Evolutionary conservation across 2,329 filamentous ascomycete species (phyloP).

Genomic region (Aureobasidium namibiae): DNA sequence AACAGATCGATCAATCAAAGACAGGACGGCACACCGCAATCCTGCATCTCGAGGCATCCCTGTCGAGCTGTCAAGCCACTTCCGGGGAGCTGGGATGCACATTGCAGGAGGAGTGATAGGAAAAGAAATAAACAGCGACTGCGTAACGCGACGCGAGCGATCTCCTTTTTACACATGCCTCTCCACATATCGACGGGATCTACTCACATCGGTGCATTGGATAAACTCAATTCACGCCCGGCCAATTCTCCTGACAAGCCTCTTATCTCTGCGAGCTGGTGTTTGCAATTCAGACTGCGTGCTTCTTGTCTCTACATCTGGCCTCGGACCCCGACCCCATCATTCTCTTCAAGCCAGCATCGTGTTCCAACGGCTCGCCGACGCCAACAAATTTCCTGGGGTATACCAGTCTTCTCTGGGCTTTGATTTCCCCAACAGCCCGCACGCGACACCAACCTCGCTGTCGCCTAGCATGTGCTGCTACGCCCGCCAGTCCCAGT

Average conservation of each 20-base stretch:
- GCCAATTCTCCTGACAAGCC: neutral
- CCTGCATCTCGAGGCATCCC: constrained; percentile 2
- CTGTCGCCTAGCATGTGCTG: constrained; percentile 6
- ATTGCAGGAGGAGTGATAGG: neutral
- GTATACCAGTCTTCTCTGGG: constrained; percentile 9
- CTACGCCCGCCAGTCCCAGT: neutral
- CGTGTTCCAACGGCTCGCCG: neutral
- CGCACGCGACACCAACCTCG: constrained; percentile 9
- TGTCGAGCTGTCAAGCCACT: constrained; percentile 4
- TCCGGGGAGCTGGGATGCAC: neutral
- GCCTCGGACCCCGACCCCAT: neutral
- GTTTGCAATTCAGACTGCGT: neutral
- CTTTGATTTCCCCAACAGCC: constrained; percentile 5
- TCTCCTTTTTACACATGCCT: neutral
- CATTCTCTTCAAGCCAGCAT: neutral
- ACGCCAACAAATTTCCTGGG: constrained; percentile 2
- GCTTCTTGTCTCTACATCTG: neutral
- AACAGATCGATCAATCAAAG: neutral
- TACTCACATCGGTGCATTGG: neutral
- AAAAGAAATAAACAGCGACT: neutral
- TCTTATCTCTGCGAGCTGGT: neutral
- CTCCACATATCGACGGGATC: constrained; percentile 5
- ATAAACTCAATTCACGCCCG: constrained; percentile 9
- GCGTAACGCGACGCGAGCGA: constrained; percentile 8
- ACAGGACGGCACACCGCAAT: constrained; percentile 1